Conservation (phyloP, 1,284 basidiomycete genomes). For the Trichosporon faecale region DNA sequence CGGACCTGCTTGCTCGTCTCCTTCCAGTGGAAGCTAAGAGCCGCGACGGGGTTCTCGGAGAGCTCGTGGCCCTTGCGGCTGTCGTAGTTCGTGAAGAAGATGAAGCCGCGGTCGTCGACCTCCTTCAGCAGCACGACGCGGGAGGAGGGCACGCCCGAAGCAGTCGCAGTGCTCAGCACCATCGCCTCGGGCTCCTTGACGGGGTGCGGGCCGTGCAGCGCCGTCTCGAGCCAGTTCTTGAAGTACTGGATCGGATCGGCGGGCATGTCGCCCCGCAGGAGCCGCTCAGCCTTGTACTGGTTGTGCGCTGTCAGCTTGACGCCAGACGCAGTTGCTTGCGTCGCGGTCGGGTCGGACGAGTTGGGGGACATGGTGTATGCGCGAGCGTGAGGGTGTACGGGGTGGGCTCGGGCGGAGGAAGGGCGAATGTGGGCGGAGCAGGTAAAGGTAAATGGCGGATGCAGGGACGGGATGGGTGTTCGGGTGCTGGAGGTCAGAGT, state of each 20-base stretch:
- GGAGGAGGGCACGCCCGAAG: constrained; percentile 72
- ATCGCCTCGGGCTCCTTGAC: constrained; percentile 85
- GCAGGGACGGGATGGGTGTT: background rate
- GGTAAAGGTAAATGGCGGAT: background rate
- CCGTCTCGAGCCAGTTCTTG: constrained; percentile 74
- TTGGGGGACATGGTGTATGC: background rate
- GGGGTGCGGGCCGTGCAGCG: constrained; percentile 49
- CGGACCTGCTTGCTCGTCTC: constrained; percentile 78
- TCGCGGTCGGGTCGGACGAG: constrained; percentile 9
- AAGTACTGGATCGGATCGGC: constrained; percentile 77
- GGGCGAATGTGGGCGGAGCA: background rate
- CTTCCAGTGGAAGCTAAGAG: constrained; percentile 87
- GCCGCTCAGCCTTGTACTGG: constrained; percentile 68
- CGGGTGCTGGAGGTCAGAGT: background rate
- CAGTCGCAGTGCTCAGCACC: constrained; percentile 73
- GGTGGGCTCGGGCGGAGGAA: background rate
- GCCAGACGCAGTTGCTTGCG: constrained; percentile 19
- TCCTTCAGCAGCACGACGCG: constrained; percentile 90
- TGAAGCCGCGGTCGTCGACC: constrained; percentile 77
- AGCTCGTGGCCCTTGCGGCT: constrained; percentile 88
- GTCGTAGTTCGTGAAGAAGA: constrained; percentile 95
- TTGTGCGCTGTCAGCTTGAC: constrained; percentile 63
- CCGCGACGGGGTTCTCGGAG: constrained; percentile 68
- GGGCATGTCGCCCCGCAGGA: constrained; percentile 61
- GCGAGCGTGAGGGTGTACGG: background rate